These are phyloP conservation scores for Lecanicillium sp. DNA, from an alignment of 2,329 filamentous ascomycete genomes.

Conservation along the genomic window DNA sequence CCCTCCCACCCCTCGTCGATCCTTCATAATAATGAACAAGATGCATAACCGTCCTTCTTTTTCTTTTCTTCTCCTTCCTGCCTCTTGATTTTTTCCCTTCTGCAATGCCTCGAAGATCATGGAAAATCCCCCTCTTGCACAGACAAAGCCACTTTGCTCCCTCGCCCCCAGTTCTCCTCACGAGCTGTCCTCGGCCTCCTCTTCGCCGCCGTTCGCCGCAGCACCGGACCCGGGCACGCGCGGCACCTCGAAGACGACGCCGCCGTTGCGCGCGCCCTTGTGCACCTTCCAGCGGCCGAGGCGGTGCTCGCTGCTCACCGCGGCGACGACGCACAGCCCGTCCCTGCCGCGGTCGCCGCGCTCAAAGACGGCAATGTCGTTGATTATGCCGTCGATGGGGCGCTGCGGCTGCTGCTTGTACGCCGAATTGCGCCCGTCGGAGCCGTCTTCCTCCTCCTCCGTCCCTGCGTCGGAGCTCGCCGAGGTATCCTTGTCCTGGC, in stretches of 20 bases:
- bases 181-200: conserved; percentile 19
- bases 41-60: too few species aligned
- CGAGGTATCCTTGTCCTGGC: conserved; percentile 15
- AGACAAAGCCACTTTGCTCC: too few species aligned
- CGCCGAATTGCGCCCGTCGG: conserved; percentile 25
- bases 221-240: conserved; percentile 28
- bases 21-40: too few species aligned
- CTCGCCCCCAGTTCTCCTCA: neutral
- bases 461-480: conserved; percentile 1
- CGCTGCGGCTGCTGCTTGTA: conserved; percentile 17
- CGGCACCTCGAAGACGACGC: conserved; percentile 81
- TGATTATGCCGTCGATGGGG: conserved; percentile 69
- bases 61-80: too few species aligned
- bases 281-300: conserved; percentile 74
- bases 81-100: too few species aligned
- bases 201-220: conserved; percentile 29
- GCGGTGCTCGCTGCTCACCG: conserved; percentile 78
- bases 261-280: conserved; percentile 66
- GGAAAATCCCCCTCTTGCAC: too few species aligned
- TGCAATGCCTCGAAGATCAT: too few species aligned
- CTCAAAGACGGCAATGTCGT: conserved; percentile 83
- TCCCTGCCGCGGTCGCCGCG: conserved; percentile 69
- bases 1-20: too few species aligned
- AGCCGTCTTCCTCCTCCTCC: conserved; percentile 17
- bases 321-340: conserved; percentile 79